Percentiles rank a stretch among this genome's conserved stretches.
Conservation (phyloP, 441 rosid species). For the Heliophila coronopifolia region DNA sequence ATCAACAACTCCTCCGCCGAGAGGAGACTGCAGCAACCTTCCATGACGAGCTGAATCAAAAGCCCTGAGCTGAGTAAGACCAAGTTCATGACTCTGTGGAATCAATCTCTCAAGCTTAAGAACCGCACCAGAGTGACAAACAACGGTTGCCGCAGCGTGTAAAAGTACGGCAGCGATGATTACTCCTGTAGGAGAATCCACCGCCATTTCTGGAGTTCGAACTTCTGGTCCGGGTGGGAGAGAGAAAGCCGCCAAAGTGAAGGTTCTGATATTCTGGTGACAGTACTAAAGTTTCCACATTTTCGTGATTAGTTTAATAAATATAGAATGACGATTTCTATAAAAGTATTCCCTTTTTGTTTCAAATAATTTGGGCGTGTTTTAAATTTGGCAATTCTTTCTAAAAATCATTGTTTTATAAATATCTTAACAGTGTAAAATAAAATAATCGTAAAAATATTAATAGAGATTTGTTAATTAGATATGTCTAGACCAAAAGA, state of each 20-base stretch:
- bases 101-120: conserved; percentile 30
- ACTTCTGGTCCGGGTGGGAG: conserved; percentile 17
- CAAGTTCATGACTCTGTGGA: conserved; percentile 30
- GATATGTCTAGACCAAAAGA: no score
- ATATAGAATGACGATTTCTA: not conserved
- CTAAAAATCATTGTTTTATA: no score
- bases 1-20: conserved; percentile 33
- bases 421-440: no score
- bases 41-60: conserved; percentile 35
- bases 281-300: conserved; percentile 18
- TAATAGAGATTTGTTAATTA: no score
- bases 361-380: no score
- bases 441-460: no score
- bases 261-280: conserved; percentile 29
- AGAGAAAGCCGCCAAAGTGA: conserved; percentile 23
- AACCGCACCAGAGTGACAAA: conserved; percentile 20
- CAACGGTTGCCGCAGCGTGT: conserved; percentile 1
- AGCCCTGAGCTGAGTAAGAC: conserved; percentile 30
- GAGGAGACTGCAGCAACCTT: conserved; percentile 30
- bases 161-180: conserved; percentile 17
- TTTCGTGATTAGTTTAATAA: conserved; percentile 12
- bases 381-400: no score
- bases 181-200: conserved; percentile 27
- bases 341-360: not conserved
- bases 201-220: conserved; percentile 30